Conservation (phyloP, 1,284 basidiomycete species). For the Irpex lacteus region DNA sequence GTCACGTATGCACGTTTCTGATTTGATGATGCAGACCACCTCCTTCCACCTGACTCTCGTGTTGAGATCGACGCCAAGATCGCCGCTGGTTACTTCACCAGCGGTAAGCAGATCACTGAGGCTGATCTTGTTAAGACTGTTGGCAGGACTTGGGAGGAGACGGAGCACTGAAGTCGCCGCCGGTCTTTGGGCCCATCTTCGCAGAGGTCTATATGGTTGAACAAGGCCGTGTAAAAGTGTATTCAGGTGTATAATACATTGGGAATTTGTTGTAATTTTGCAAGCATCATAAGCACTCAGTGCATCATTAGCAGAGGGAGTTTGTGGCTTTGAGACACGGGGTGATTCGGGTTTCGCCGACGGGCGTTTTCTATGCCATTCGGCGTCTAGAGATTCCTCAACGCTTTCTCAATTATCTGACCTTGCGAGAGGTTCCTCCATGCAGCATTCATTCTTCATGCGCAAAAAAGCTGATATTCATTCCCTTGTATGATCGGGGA, state of each 20-base stretch:
- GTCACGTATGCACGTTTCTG: background rate
- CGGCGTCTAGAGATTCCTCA: too few species aligned
- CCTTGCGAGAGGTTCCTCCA: too few species aligned
- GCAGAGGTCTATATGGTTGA: background rate
- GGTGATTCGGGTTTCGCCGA: too few species aligned
- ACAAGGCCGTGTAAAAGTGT: background rate
- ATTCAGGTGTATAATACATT: background rate
- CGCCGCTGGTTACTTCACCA: conserved; percentile 88
- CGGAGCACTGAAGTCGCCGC: conserved; percentile 57
- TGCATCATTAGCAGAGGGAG: too few species aligned
- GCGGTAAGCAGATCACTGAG: conserved; percentile 72
- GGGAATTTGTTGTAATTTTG: background rate
- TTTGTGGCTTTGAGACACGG: too few species aligned
- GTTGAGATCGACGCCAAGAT: conserved; percentile 98
- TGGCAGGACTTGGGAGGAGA: conserved; percentile 87
- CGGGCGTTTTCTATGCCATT: too few species aligned
- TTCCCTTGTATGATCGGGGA: too few species aligned
- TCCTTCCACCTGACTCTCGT: conserved; percentile 88
- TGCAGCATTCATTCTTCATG: too few species aligned
- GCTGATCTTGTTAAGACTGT: conserved; percentile 83
- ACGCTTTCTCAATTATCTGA: too few species aligned
- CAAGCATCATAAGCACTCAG: background rate
- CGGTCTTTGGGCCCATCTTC: too few species aligned
- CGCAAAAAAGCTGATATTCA: too few species aligned
- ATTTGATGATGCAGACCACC: conserved; percentile 47